Base-by-base conservation (phyloP, 352 stramenopile species). In the Pythium myriotylum region DNA sequence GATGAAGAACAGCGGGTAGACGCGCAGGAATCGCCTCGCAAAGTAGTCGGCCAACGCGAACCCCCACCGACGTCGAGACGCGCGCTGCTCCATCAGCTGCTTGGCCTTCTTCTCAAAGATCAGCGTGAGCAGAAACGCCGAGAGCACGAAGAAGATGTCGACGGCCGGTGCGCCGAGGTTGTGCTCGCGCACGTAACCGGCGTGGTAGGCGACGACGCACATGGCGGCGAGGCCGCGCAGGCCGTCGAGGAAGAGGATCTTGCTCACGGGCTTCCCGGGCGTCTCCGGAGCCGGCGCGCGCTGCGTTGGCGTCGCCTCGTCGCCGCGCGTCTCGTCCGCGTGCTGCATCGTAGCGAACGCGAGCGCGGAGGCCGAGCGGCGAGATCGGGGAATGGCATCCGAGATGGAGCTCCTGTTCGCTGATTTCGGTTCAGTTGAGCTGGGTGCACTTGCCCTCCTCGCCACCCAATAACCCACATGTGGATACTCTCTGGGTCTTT, bases 61-160 rank as follows among this genome's bases (percentile, higher is more conserved):
- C 0, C 3, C 20, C 68, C 68, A 77, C 42, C 64, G 63, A 0
- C 54, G 58, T 27, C 57, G 54, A n/a, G 53, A 67, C 7, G 72
- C 64, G 0, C 67, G 39, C 29, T 72, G 65, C 1, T 54, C 45
- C 14, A 74, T 12, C 52, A 79, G 54, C 26, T 59, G 52, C 17
- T 62, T 66, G 27, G 55, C 64, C 49, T 79, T 79, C 42, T 62
- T 62, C 43, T 76, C 66, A 50, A 76, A 72, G 19, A 79, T n/a
- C 61, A 74, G 65, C 14, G 71, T 79, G 24, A 79, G 37, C 20
- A 79, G 40, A 39, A 79, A 79, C 0, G 71, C 72, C 24, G 71
- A 79, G 13, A 79, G 59, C 45, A 79, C 71, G 54, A 79, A 79
- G 32, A 79, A 79, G 10, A 68, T 39, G 46, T 79, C 71, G 32